phyloP scores from a whole-genome alignment of 441 rosid genomes.

The Rhodomyrtus psidioides region DNA sequence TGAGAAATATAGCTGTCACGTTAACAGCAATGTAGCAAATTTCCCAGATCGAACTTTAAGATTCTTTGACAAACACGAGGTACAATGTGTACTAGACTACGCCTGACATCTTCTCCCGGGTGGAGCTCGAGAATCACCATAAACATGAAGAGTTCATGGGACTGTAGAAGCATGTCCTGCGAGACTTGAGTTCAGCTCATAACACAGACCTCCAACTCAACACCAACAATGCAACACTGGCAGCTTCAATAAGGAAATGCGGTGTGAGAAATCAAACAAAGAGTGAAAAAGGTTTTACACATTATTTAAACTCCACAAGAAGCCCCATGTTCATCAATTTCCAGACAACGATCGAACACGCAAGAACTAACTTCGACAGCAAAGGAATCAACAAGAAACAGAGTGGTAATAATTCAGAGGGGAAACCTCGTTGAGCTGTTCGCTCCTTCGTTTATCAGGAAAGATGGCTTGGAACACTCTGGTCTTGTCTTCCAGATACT shows the following conservation, averaged over 20 bases:
- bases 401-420: not conserved
- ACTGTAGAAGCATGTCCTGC: not conserved
- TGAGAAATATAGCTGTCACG: not conserved
- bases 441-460: conserved; percentile 68
- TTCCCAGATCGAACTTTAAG: not conserved
- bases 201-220: not conserved
- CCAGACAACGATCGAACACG: not conserved
- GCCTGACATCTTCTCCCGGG: not conserved
- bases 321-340: not conserved
- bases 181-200: not conserved
- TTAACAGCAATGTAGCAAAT: not conserved
- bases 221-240: not conserved
- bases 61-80: not conserved
- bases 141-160: not conserved
- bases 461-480: conserved; percentile 86
- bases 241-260: not conserved
- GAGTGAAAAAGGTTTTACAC: not conserved
- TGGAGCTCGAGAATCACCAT: not conserved
- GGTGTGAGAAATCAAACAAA: not conserved
- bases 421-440: conserved; percentile 59
- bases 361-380: not conserved
- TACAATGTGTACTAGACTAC: not conserved
- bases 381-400: not conserved
- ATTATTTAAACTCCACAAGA: not conserved
- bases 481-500: conserved; percentile 68